phyloP scores from a whole-genome alignment of 225 moss, liverwort and hornwort species.

The Straminergon stramineum region DNA sequence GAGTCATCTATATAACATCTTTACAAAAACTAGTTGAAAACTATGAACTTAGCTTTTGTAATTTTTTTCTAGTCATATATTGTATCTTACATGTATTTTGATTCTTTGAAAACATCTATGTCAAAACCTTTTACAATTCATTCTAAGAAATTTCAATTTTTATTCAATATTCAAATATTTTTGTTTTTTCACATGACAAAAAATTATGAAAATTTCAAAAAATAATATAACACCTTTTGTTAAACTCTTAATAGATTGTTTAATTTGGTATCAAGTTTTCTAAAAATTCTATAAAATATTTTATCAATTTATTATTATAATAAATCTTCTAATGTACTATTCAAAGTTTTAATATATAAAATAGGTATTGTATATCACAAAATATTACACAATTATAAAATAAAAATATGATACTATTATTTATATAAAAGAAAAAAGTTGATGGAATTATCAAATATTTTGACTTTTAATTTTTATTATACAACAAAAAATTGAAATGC shows the following conservation, averaged over 20 bases:
- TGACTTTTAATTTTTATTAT: too few species aligned
- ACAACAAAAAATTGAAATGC: background rate
- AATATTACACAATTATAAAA: background rate
- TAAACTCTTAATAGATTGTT: background rate
- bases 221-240: fast-evolving
- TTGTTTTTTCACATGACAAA: too few species aligned
- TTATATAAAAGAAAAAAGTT: background rate
- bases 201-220: background rate
- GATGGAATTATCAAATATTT: background rate
- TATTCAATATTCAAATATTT: background rate
- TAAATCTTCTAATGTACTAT: too few species aligned
- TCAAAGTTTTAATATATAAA: too few species aligned
- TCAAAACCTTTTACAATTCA: background rate
- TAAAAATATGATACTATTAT: background rate
- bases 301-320: background rate
- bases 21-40: background rate
- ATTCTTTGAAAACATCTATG: too few species aligned
- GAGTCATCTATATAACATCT: background rate
- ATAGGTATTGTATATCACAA: background rate
- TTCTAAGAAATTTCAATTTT: background rate
- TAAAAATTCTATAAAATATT: background rate
- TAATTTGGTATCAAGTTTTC: fast-evolving
- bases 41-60: background rate
- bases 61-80: background rate
- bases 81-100: background rate